Evolutionary conservation across 352 stramenopile genomes (phyloP).

Genomic region (Pythium rhizo-oryzae): DNA sequence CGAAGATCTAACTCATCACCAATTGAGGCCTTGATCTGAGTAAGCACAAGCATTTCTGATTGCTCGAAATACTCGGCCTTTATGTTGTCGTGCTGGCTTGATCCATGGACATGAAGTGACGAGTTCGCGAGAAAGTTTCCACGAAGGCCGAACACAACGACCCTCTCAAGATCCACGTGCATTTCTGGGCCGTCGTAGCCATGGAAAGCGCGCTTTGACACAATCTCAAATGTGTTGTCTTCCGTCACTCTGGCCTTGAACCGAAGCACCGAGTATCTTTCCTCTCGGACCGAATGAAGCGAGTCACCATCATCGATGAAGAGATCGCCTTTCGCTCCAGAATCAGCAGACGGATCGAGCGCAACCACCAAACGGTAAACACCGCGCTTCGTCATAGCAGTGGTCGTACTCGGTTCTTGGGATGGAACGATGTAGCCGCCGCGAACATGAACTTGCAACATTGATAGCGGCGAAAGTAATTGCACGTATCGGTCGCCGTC

Average conservation of each 20-base stretch:
- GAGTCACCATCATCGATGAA: slow-evolving; percentile 82
- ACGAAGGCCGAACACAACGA: slow-evolving; percentile 62
- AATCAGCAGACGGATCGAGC: slow-evolving; percentile 28
- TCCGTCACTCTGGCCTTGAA: slow-evolving; percentile 47
- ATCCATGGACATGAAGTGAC: slow-evolving; percentile 37
- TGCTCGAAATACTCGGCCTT: slow-evolving; percentile 74
- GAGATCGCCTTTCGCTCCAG: slow-evolving; percentile 52
- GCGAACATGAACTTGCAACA: slow-evolving; percentile 66
- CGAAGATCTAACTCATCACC: slow-evolving; percentile 51
- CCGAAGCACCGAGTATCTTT: slow-evolving; percentile 52
- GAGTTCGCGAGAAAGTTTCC: slow-evolving; percentile 60
- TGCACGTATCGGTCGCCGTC: slow-evolving; percentile 27
- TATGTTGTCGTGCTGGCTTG: slow-evolving; percentile 22
- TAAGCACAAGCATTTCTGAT: slow-evolving; percentile 62
- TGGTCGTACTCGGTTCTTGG: slow-evolving; percentile 59
- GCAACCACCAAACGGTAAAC: slow-evolving; percentile 60
- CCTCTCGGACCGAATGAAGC: slow-evolving; percentile 55
- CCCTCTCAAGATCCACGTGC: slow-evolving; percentile 47
- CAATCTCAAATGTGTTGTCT: slow-evolving; percentile 46
- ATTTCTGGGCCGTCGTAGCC: slow-evolving; percentile 77
- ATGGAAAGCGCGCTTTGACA: slow-evolving; percentile 33
- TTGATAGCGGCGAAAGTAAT: slow-evolving; percentile 56
- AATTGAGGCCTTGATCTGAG: slow-evolving; percentile 44
- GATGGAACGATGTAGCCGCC: slow-evolving; percentile 66
- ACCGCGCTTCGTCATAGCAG: slow-evolving; percentile 54